Conservation (phyloP, 2,329 filamentous ascomycete genomes). For the Beauveria brongniartii region DNA sequence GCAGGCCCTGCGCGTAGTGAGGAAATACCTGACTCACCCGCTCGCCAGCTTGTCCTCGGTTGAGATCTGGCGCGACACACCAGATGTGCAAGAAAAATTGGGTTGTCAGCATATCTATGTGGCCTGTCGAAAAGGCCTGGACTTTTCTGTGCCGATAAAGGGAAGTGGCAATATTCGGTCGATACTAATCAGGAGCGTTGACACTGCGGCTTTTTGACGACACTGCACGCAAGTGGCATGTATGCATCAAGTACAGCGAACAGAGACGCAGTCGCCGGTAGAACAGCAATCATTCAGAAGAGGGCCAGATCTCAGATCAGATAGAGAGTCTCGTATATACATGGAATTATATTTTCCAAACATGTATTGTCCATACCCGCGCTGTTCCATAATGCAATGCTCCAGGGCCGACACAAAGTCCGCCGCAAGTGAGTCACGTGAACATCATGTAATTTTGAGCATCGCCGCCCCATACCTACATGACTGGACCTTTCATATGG, state of each 20-base stretch:
- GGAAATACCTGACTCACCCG: slow-evolving; percentile 31
- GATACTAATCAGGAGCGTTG: slow-evolving; percentile 26
- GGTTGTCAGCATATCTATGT: slow-evolving; percentile 18
- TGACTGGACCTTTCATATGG: slow-evolving; percentile 4
- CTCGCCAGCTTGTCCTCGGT: slow-evolving; percentile 28
- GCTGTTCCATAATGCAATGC: not conserved
- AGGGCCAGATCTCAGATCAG: too few relatives aligned
- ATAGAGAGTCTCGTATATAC: not conserved
- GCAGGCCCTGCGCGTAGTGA: slow-evolving; percentile 59
- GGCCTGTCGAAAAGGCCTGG: slow-evolving; percentile 8
- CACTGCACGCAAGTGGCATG: not conserved
- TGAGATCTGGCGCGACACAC: slow-evolving; percentile 68
- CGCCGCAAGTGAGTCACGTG: slow-evolving; percentile 10
- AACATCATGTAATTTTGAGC: slow-evolving; percentile 9
- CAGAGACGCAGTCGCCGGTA: not conserved
- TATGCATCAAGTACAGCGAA: not conserved
- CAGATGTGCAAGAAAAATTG: slow-evolving; percentile 31
- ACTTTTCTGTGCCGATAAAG: slow-evolving; percentile 27
- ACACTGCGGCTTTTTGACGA: not conserved
- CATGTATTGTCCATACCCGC: not conserved
- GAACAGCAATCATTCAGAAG: not conserved
- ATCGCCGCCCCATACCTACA: slow-evolving; percentile 7
- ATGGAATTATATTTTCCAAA: not conserved
- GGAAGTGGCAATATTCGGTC: slow-evolving; percentile 42
- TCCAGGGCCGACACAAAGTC: not conserved